Base-by-base conservation (phyloP, 306 rosid genomes). In the Vigna reflexopilosa region DNA sequence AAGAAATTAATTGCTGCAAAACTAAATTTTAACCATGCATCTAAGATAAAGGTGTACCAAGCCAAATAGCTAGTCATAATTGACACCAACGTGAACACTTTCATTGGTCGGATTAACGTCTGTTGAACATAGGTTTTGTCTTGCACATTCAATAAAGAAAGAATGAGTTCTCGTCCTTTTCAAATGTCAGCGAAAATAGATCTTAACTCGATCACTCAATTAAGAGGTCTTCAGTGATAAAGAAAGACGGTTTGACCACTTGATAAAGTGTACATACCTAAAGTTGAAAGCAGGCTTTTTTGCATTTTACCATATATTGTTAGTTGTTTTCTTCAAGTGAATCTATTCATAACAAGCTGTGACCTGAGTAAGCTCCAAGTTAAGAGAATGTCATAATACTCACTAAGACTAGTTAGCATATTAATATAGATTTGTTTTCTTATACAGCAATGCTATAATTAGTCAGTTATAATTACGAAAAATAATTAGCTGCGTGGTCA, bases 31-130 rank as follows among this genome's bases (percentile, higher is more conserved):
- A 40, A 54, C 80, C 6, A 30, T 26, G 10, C 59, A 34, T 72
- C 59, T 26, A 51, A 67, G 67, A 32, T 59, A 62, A 54, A 75
- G 54, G 63, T 26, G 77, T 28, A 67, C 59, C 49, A 38, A 76
- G 54, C 69, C 42, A 50, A 26, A 58, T 51, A 78, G 65, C 9
- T 32, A 58, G 44, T 50, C 14, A 26, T 64, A 30, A 45, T 34
- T 68, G 67, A 24, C 16, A 61, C 63, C 72, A 32, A 51, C 19
- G 30, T 38, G 30, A 9, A 67, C 67, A 40, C 50, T 73, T 73
- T 73, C 28, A 9, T 73, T 42, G 26, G 44, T 40, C 16, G 1
- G 67, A 20, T 72, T 26, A 45, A 45, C 44, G 72, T 48, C 36
- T 19, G 49, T 32, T 61, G 10, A 15, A 30, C 34, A 28, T 45